Conservation (phyloP, 2,329 filamentous ascomycete species). For the Fonsecaea multimorphosa region DNA sequence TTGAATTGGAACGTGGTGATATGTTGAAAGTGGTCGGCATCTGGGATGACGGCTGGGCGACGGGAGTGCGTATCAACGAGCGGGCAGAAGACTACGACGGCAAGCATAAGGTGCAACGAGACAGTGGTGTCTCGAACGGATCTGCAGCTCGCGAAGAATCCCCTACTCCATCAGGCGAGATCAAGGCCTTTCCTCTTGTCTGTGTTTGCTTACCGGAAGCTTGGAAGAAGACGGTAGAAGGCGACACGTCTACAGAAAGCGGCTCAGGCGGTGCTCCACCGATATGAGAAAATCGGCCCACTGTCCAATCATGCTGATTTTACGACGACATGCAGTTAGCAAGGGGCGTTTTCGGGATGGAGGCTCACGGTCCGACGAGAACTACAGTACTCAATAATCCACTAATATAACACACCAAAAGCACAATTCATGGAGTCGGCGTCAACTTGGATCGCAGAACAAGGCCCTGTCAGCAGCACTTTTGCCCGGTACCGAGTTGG, state of each 20-base stretch:
- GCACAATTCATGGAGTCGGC: constrained; percentile 15
- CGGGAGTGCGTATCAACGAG: constrained; percentile 81
- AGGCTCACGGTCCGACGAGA: constrained; percentile 24
- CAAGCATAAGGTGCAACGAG: constrained; percentile 76
- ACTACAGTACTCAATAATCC: constrained; percentile 36
- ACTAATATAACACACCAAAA: constrained; percentile 32
- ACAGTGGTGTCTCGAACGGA: constrained; percentile 90
- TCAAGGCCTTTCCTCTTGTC: constrained; percentile 96
- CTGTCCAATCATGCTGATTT: constrained; percentile 25
- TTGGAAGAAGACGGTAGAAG: constrained; percentile 96
- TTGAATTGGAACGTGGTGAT: constrained; percentile 88
- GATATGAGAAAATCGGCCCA: constrained; percentile 24
- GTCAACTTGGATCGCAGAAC: constrained; percentile 14
- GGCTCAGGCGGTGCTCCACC: constrained; percentile 51
- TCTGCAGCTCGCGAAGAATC: constrained; percentile 67
- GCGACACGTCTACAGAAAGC: constrained; percentile 74
- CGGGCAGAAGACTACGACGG: constrained; percentile 88
- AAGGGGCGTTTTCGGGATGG: constrained; percentile 31
- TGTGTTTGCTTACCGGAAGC: constrained; percentile 95
- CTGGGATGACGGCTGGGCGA: constrained; percentile 99
- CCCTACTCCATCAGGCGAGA: constrained; percentile 74
- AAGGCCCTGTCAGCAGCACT: constrained; percentile 16
- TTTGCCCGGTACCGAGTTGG: constrained; percentile 15
- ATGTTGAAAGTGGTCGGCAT: constrained; percentile 99
- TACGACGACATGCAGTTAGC: constrained; percentile 37